Conservation (phyloP, 306 rosid species). For the Cucumis melo region DNA sequence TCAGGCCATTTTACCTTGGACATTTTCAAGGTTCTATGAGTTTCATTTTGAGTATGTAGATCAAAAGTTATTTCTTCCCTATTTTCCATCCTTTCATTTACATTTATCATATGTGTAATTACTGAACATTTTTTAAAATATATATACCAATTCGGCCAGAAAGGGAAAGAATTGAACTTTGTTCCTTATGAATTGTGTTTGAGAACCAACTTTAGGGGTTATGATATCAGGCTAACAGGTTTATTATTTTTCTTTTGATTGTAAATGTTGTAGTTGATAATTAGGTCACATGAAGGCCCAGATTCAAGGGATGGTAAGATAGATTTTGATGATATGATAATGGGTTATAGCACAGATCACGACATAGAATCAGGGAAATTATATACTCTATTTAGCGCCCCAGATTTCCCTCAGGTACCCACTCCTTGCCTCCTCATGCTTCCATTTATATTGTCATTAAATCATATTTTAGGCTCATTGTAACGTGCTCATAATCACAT, state of each 20-base stretch:
- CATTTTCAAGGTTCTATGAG: background rate
- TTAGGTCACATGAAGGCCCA: constrained; percentile 93
- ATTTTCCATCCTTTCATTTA: background rate
- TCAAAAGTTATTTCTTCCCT: background rate
- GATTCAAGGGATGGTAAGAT: constrained; percentile 56
- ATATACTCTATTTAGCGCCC: constrained; percentile 78
- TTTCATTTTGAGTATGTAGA: background rate
- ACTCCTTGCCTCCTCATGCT: constrained; percentile 6
- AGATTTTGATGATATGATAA: constrained; percentile 64
- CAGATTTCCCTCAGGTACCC: constrained; percentile 73
- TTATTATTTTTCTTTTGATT: constrained; percentile 7
- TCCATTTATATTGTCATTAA: constrained; percentile 1
- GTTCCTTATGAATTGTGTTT: constrained; percentile 2
- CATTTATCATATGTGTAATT: background rate
- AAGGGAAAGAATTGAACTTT: background rate
- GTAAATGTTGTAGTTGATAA: constrained; percentile 50
- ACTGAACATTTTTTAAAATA: background rate
- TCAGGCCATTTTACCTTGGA: background rate
- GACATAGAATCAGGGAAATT: constrained; percentile 64
- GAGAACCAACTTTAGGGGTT: constrained; percentile 1
- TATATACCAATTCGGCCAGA: background rate
- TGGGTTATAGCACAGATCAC: constrained; percentile 77
- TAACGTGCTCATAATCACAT: no score
- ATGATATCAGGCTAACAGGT: constrained; percentile 1
- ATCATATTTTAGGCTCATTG: background rate